A percentile compares a stretch with the other conserved stretches of the same genome.
Evolutionary conservation across 495 filamentous ascomycete genomes (phyloP).

Genomic region (Elaphomyces granulatus): DNA sequence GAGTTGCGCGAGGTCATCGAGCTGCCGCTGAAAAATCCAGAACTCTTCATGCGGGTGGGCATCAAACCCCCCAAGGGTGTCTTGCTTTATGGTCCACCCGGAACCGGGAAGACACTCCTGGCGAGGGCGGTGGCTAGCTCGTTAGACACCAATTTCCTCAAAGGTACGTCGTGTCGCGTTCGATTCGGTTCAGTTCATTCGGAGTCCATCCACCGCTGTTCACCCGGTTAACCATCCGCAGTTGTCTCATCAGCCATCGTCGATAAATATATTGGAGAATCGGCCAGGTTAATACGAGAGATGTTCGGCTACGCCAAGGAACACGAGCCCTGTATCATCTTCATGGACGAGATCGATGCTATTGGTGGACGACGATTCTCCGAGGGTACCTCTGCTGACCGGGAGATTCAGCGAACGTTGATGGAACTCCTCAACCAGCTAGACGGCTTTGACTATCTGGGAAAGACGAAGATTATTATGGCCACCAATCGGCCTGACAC

Average conservation of each 20-base stretch:
- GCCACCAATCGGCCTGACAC: conserved; percentile 98
- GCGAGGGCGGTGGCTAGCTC: conserved; percentile 94
- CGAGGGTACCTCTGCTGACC: conserved; percentile 96
- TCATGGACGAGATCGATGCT: conserved; percentile 99
- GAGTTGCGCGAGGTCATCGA: conserved; percentile 98
- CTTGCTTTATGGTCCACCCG: conserved; percentile 90
- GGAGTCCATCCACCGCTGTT: neutral
- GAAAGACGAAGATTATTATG: conserved; percentile 99
- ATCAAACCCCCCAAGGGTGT: conserved; percentile 99
- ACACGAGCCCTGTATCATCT: conserved; percentile 99
- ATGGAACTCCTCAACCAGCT: conserved; percentile 99
- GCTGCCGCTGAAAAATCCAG: conserved; percentile 94
- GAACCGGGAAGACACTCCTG: conserved; percentile 92
- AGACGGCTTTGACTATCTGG: conserved; percentile 97
- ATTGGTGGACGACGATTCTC: conserved; percentile 95
- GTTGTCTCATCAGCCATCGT: conserved; percentile 99
- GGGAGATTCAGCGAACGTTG: conserved; percentile 95
- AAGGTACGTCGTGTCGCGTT: too few relatives aligned
- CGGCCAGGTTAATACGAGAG: conserved; percentile 90
- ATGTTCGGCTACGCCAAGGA: conserved; percentile 99
- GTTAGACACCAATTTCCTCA: conserved; percentile 96
- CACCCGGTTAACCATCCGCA: conserved; percentile 23
- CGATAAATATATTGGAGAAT: conserved; percentile 99
- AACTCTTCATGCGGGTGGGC: conserved; percentile 90
- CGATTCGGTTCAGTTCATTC: neutral